These are phyloP conservation scores for Sporothrix schenckii DNA, from an alignment of 2,329 filamentous ascomycete species.

Conservation along the genomic window DNA sequence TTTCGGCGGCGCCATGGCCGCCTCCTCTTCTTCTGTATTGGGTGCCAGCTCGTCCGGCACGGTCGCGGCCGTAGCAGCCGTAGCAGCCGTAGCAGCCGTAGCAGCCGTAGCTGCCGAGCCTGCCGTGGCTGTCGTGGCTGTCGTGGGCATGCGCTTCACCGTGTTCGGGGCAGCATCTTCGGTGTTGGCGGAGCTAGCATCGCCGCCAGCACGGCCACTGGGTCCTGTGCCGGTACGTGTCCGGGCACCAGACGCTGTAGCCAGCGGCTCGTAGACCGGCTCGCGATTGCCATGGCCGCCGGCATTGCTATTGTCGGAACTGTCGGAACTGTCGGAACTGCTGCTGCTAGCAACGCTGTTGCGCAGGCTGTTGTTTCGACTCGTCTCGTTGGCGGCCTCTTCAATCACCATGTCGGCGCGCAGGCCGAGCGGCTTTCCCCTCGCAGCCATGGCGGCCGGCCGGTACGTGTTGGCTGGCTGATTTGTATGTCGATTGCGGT, in stretches of 20 bases:
- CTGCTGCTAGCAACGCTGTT: conserved; percentile 13
- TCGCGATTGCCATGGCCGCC: conserved; percentile 1
- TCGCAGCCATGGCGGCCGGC: conserved; percentile 10
- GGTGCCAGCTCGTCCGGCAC: conserved; percentile 7
- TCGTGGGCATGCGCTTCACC: conserved; percentile 21
- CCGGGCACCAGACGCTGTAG: neutral
- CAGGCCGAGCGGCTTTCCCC: conserved; percentile 2
- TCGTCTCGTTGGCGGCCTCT: conserved; percentile 21
- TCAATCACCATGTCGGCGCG: conserved; percentile 20
- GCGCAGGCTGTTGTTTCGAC: conserved; percentile 13
- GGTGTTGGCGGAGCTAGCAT: neutral
- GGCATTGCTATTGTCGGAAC: neutral
- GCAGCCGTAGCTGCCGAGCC: conserved; percentile 16
- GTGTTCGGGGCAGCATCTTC: conserved; percentile 4
- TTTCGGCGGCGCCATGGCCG: neutral
- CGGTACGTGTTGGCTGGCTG: neutral
- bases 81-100: conserved; percentile 27
- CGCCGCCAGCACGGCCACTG: neutral
- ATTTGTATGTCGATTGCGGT: too few species aligned
- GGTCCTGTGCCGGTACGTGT: neutral
- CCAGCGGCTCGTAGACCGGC: conserved; percentile 26
- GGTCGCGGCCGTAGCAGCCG: conserved; percentile 19
- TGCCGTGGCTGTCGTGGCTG: conserved; percentile 15
- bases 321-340: neutral
- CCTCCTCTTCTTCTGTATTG: conserved; percentile 10